Conservation (phyloP, 345 rosid genomes). For the Boechera retrofracta region DNA sequence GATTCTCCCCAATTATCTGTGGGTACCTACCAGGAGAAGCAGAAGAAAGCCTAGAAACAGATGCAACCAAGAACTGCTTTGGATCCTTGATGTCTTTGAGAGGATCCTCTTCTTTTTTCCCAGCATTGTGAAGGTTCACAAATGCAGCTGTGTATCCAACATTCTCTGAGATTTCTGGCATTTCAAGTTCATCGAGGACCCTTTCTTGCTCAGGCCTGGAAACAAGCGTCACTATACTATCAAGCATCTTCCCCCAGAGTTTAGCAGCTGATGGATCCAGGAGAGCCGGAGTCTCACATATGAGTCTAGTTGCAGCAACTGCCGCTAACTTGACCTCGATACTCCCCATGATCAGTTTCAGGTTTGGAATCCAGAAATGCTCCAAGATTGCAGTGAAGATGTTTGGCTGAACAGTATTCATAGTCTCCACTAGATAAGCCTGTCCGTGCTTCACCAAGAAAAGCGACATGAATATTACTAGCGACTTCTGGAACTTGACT, state of each 20-base stretch:
- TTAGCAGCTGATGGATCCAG: constrained; percentile 64
- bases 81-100: constrained; percentile 76
- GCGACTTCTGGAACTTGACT: constrained; percentile 73
- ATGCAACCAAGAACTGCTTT: constrained; percentile 71
- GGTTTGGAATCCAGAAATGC: constrained; percentile 89
- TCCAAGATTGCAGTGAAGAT: constrained; percentile 68
- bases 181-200: constrained; percentile 79
- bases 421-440: constrained; percentile 65
- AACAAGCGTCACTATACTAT: constrained; percentile 82
- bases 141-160: constrained; percentile 80
- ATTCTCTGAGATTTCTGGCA: constrained; percentile 88
- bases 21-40: constrained; percentile 77
- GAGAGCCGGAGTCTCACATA: constrained; percentile 79
- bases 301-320: constrained; percentile 79
- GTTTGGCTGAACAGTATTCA: constrained; percentile 80
- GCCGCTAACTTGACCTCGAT: constrained; percentile 80
- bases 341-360: constrained; percentile 72
- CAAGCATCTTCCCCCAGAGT: constrained; percentile 82
- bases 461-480: constrained; percentile 87
- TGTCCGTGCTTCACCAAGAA: constrained; percentile 90
- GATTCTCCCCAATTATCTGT: constrained; percentile 68
- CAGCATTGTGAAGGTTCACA: constrained; percentile 86
- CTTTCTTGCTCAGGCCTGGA: constrained; percentile 86
- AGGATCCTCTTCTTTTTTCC: constrained; percentile 93
- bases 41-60: constrained; percentile 67